Evolutionary conservation across 257 asterid species (phyloP), one percentile per base, ranked within the genome.

Genomic region (Ajuga chamaepitys): DNA sequence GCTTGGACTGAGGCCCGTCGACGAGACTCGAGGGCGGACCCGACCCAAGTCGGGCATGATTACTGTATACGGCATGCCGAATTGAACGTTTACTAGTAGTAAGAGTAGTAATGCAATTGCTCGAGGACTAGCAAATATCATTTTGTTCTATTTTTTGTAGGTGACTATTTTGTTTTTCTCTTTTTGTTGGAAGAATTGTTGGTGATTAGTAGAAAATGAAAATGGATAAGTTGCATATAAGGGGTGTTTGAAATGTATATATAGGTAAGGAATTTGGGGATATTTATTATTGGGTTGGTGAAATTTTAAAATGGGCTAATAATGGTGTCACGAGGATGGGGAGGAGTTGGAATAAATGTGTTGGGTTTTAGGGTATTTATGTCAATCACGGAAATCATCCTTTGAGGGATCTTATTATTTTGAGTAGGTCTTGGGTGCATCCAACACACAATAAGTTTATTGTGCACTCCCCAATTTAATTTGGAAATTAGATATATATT

Each of bases 311-410:
- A 74, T 48, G 7, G 26, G 61, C 14, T 74, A 74, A 70, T 82
- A 70, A 84, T 81, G 86, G 76, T 62, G 65, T 88, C 96, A 88
- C 96, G 93, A 62, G 87, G 73, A 75, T 52, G 66, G 81, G 26
- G 74, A 74, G 79, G 85, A 58, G 42, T 64, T 67, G 76, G 50
- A 82, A 63, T 86, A 50, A 82, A 81, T 82, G 72, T 45, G 14
- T 9, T 50, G 28, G 63, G 21, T 64, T 77, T 73, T 11, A n/a
- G 35, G 56, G 77, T 82, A 83, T 86, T 84, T 5, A 86, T 75
- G 77, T 53, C 57, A 8, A 58, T 89, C 96, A 89, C 96, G 95
- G 78, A 83, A 40, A 67, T 75, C 71, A 67, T 45, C 77, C 55
- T 62, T 45, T 12, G 17, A 34, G 48, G 66, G 30, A 22, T 59